phyloP scores from a whole-genome alignment of 2,329 filamentous ascomycete genomes.

The Fusarium sp. region DNA sequence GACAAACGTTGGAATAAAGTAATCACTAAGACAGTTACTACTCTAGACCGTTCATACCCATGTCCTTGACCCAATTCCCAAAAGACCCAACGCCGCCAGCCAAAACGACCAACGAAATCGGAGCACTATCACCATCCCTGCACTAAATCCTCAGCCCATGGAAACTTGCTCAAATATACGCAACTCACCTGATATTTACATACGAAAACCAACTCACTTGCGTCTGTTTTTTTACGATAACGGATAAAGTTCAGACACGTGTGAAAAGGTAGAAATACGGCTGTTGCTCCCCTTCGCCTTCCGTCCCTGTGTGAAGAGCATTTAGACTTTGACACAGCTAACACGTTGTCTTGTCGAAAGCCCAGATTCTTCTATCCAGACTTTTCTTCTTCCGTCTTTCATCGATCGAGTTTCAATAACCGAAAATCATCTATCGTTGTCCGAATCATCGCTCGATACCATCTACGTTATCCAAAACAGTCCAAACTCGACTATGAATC shows the following conservation, averaged over 20 bases:
- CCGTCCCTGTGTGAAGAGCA: background rate
- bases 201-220: background rate
- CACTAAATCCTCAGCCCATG: slow-evolving; percentile 17
- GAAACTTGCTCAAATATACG: slow-evolving; percentile 46
- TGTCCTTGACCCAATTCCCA: background rate
- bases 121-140: slow-evolving; percentile 19
- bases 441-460: background rate
- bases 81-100: background rate
- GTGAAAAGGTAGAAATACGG: slow-evolving; percentile 18
- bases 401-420: background rate
- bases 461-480: background rate
- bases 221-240: background rate
- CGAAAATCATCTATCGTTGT: background rate
- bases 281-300: background rate
- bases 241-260: background rate
- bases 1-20: slow-evolving; percentile 15
- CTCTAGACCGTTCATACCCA: background rate
- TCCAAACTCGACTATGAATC: slow-evolving; percentile 3
- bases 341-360: background rate
- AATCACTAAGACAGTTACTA: background rate
- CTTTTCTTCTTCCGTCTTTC: background rate
- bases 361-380: too few species aligned
- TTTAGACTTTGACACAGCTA: slow-evolving; percentile 12
- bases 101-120: slow-evolving; percentile 5
- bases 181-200: slow-evolving; percentile 25